A percentile compares a stretch with the other conserved stretches of the same genome.
Conservation (phyloP, 768 basidiomycete species). For the Crucibulum laeve region DNA sequence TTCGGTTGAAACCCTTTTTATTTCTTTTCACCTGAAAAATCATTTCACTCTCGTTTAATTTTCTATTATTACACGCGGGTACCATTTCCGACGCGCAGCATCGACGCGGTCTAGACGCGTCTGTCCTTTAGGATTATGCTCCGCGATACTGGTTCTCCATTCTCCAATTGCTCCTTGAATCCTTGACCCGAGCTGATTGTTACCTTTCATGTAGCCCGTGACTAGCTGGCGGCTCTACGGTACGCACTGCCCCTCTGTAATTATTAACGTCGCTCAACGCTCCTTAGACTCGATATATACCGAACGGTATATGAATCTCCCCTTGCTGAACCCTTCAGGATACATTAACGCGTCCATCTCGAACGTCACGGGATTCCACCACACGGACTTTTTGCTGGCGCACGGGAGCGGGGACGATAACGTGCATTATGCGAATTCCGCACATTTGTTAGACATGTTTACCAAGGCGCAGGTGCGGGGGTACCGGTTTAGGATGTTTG, state of each 20-base stretch:
- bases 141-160: too few relatives aligned
- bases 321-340: conserved; percentile 73
- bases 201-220: conserved; percentile 60
- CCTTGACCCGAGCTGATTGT: too few relatives aligned
- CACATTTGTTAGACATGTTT: conserved; percentile 90
- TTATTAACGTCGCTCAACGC: background rate
- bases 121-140: too few relatives aligned
- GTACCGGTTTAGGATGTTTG: conserved; percentile 93
- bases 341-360: conserved; percentile 88
- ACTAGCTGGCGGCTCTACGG: conserved; percentile 84
- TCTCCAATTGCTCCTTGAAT: too few relatives aligned
- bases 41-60: too few relatives aligned
- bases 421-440: conserved; percentile 91
- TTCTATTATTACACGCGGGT: too few relatives aligned
- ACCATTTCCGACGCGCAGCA: too few relatives aligned
- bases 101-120: too few relatives aligned
- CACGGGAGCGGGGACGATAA: conserved; percentile 98
- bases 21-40: too few relatives aligned
- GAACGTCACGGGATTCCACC: conserved; percentile 81
- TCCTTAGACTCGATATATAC: conserved; percentile 88
- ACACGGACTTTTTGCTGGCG: conserved; percentile 77
- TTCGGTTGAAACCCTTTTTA: too few relatives aligned
- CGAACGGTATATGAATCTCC: conserved; percentile 93
- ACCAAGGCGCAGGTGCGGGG: conserved; percentile 69
- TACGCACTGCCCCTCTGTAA: conserved; percentile 23